Base-by-base conservation (phyloP, 495 filamentous ascomycete genomes). In the Trichoderma virens region DNA sequence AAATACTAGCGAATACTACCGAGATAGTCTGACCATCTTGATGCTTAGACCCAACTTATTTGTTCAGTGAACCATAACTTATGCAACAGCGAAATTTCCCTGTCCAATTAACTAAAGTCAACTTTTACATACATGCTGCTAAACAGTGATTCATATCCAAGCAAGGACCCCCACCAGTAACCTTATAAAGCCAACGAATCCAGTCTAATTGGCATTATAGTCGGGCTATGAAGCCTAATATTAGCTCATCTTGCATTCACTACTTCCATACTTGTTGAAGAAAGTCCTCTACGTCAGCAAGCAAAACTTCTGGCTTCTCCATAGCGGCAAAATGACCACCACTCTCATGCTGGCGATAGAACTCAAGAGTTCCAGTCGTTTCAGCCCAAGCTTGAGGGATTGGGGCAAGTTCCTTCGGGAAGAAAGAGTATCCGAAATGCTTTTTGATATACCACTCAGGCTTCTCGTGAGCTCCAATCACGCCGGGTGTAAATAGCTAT, bases 251-350 rank as follows among this genome's bases (percentile, higher is more conserved):
- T 1, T 0, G 5, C 18, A 18, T 28, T 56, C 43, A 31, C 5
- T 41, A 9, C 59, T 35, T 27, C 69, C 76, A 76, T 30, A 70
- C 73, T 62, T 82, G 74, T 16, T 72, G 62, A 16, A 84, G 72
- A 74, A 85, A 88, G 20, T 79, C 77, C 8, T 74, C 73, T 23
- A 86, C 64, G 70, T 88, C 86, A 32, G 73, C 66, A 25, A 82
- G 75, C 59, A 87, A 66, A 20, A 70, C 68, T 59, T 74, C 70
- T 16, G 83, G 84, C 39, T 73, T 62, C 70, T 86, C 85, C 51
- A 86, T 68, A n/a, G 82, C 81, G 6, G 83, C 80, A 65, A 86
- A 87, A 72, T 85, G 85, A 0, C 85, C 84, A 56, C 85, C 83
- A 66, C 74, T 74, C 13, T 76, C 63, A 68, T 86, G 80, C 41